phyloP scores from a whole-genome alignment of 1,139 yeast species.

The Scheffersomyces illinoinensis region DNA sequence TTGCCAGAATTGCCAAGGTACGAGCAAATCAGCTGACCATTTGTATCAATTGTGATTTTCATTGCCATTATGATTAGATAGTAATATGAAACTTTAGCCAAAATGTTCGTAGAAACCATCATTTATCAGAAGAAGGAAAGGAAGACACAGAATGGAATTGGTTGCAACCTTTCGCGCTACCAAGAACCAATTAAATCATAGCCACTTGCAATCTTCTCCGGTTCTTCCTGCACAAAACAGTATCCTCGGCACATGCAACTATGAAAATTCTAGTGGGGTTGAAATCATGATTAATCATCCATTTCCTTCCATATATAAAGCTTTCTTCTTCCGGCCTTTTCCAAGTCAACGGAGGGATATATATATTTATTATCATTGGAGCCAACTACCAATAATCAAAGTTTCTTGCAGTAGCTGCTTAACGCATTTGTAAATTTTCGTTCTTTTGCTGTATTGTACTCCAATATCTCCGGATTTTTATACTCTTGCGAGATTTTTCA shows the following conservation, averaged over 20 bases:
- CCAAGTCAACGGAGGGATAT: not conserved
- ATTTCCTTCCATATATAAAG: not conserved
- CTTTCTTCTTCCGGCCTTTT: not conserved
- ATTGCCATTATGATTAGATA: too few species aligned
- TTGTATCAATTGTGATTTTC: too few species aligned
- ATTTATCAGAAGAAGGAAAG: not conserved
- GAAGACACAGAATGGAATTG: not conserved
- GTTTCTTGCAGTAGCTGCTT: not conserved
- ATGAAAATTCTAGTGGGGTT: not conserved
- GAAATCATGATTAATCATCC: not conserved
- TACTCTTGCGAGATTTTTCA: not conserved
- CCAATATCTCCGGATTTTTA: not conserved
- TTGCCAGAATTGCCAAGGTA: not conserved
- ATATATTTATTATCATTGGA: not conserved
- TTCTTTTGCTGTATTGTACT: not conserved
- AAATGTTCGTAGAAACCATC: not conserved
- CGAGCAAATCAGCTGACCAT: not conserved
- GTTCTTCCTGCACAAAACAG: not conserved
- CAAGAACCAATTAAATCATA: not conserved
- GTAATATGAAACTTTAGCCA: too few species aligned
- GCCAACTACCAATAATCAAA: not conserved
- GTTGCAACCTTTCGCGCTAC: not conserved
- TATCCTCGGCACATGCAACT: not conserved
- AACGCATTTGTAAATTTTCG: not conserved
- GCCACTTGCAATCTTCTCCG: not conserved